Evolutionary conservation across 1,284 basidiomycete genomes (phyloP), one percentile per base, ranked within the genome.

Genomic region (Rhodotorula sp.): DNA sequence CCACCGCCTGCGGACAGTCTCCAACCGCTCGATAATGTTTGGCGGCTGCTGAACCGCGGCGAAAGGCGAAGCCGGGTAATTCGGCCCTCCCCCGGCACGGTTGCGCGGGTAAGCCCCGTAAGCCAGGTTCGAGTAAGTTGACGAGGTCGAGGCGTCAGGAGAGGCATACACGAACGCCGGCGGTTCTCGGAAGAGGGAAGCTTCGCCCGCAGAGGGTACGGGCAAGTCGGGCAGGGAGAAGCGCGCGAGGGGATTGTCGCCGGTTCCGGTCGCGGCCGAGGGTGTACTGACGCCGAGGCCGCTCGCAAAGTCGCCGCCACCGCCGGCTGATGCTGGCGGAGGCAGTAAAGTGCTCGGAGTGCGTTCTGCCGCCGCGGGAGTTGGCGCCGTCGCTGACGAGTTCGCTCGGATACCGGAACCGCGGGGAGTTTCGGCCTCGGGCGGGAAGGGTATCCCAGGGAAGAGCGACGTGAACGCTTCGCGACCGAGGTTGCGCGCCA

Each of bases 401-500:
- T 17, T 6, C 4, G 15, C 29, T 26, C 26, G 49, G 20, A 10
- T 14, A 26, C 24, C 49, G 22, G 22, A n/a, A 15, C 8, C 7
- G 24, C n/a, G 51, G 15, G 24, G 17, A 17, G 30, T 49, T 1
- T 49, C 64, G 1, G 72, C 74, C 48, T 75, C 74, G 1, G 68
- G 60, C 7, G 74, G 74, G 62, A 73, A 75, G 1, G 69, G 67
- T 1, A 71, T 22, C 6, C 55, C 64, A 20, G 74, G 74, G 30
- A 75, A 71, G 33, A 75, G 46, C 22, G 69, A 51, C 1, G 37
- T 72, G 60, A 74, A 75, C 33, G 72, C 74, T 22, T 71, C 66
- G 10, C 68, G 60, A 1, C 74, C 74, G 48, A 75, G 61, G 37
- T 62, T 71, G 20, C 74, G 67, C 20, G 74, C 74, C 65, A 75